Base-by-base conservation (phyloP, 306 rosid species). In the Glycyrrhiza uralensis region DNA sequence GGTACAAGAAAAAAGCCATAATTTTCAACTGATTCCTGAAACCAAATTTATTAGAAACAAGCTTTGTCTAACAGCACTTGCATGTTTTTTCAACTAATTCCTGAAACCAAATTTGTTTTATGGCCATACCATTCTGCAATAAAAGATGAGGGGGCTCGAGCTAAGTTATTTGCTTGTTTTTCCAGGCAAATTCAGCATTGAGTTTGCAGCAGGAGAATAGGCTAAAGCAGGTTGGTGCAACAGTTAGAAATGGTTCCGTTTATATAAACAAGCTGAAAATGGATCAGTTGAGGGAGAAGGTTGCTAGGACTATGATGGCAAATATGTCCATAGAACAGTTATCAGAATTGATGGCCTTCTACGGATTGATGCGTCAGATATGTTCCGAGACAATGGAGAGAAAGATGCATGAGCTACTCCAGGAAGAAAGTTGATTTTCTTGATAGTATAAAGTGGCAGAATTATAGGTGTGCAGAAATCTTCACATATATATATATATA, bases 121-220 rank as follows among this genome's bases (percentile, higher is more conserved):
- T 7, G 15, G 7, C 47, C 6, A 36, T 17, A 0, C 2, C 9
- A 39, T 55, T 1, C 5, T 7, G 1, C 11, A 12, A 70, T 15
- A 24, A 45, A n/a, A n/a, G n/a, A n/a, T n/a, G 44, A 36, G 46
- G 3, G 1, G 72, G 23, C 1, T 19, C 18, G 1, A 47, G 1
- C 4, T 42, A 13, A 65, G 41, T 14, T 26, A 26, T 26, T 28
- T 65, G 62, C 3, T 23, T 76, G 33, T 22, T 35, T n/a, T 51
- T 57, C 26, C 62, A 76, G 76, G 68, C 55, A 18, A 77, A 42
- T 52, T 52, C 33, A 19, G 44, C 72, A 30, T 14, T 81, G 39
- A 81, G 79, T 51, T 44, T 46, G 81, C 75, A 80, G 60, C 81
- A 80, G 23, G 78, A 80, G 70, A 81, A 81, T 36, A 63, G 81